A percentile compares a stretch with the other conserved stretches of the same genome.
Evolutionary conservation across 2,329 filamentous ascomycete species (phyloP).

Genomic region (Pseudocercospora macadamiae): DNA sequence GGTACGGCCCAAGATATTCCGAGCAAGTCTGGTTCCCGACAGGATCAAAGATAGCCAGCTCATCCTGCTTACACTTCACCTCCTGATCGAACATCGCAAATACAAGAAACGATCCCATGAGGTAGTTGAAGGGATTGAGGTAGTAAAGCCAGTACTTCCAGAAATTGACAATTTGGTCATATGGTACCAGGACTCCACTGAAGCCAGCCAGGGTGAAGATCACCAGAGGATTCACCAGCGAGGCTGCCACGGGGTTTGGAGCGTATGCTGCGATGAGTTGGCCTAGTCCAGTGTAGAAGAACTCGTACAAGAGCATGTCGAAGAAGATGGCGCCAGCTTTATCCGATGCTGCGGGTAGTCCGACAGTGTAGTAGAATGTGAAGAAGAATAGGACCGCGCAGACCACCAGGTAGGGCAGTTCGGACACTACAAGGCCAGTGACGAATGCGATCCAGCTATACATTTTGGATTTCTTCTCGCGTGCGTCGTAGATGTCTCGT

Average conservation of each 20-base stretch:
- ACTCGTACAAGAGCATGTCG: conserved; percentile 60
- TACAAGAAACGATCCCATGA: conserved; percentile 43
- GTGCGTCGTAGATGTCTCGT: conserved; percentile 60
- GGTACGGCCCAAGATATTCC: conserved; percentile 59
- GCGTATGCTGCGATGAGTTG: conserved; percentile 57
- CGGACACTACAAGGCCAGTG: conserved; percentile 68
- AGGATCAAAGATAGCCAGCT: conserved; percentile 51
- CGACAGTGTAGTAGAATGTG: conserved; percentile 27
- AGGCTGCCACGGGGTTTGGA: conserved; percentile 48
- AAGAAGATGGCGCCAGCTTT: conserved; percentile 51
- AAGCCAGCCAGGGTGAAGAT: conserved; percentile 37
- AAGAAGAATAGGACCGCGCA: conserved; percentile 57
- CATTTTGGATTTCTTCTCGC: conserved; percentile 65
- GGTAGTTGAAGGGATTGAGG: conserved; percentile 47
- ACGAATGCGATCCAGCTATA: conserved; percentile 77
- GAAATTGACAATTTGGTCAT: conserved; percentile 36
- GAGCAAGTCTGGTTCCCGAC: conserved; percentile 58
- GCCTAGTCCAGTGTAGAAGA: conserved; percentile 56
- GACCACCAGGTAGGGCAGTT: conserved; percentile 67
- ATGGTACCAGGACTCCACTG: conserved; percentile 39
- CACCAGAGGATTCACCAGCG: conserved; percentile 46
- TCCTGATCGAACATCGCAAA: conserved; percentile 46
- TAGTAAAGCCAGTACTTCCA: conserved; percentile 43
- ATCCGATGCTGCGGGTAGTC: conserved; percentile 46
- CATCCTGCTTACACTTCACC: conserved; percentile 41